A percentile compares a stretch with the other conserved stretches of the same genome.
These are phyloP conservation scores for Ambrosia trifida DNA, from an alignment of 129 eudicot species.

Conservation along the genomic window DNA sequence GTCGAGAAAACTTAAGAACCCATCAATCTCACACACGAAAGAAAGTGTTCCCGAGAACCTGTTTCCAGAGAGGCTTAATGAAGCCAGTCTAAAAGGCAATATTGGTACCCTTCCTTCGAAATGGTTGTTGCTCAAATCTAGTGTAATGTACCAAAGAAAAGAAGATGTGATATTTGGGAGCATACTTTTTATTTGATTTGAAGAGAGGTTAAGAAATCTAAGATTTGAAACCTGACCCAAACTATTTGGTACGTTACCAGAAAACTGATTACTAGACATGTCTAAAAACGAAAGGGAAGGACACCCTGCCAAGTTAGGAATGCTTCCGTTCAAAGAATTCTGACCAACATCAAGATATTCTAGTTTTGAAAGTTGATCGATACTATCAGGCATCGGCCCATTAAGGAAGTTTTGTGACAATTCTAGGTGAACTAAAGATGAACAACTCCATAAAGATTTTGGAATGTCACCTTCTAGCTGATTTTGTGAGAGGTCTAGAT, in stretches of 20 bases:
- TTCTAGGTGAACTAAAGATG: background rate
- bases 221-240: constrained; percentile 2
- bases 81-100: background rate
- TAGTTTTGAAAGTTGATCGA: background rate
- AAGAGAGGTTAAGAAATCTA: background rate
- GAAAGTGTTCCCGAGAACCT: constrained; percentile 28
- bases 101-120: constrained; percentile 11
- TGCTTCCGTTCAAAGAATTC: background rate
- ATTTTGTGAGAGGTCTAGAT: background rate
- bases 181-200: constrained; percentile 28
- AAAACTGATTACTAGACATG: constrained; percentile 4
- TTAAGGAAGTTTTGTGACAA: constrained; percentile 20
- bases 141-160: background rate
- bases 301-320: constrained; percentile 12
- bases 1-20: constrained; percentile 1
- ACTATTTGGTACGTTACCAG: background rate
- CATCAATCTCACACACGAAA: background rate
- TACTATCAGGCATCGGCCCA: constrained; percentile 21
- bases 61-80: constrained; percentile 35
- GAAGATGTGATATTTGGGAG: constrained; percentile 16
- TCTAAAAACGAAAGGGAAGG: background rate
- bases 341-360: background rate
- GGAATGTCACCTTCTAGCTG: constrained; percentile 5
- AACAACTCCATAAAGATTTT: constrained; percentile 2
- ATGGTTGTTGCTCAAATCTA: constrained; percentile 30